A percentile compares a stretch with the other conserved stretches of the same genome.
These are phyloP conservation scores for Monotropa hypopitys DNA, from an alignment of 179 eudicot species.

Conservation along the genomic window DNA sequence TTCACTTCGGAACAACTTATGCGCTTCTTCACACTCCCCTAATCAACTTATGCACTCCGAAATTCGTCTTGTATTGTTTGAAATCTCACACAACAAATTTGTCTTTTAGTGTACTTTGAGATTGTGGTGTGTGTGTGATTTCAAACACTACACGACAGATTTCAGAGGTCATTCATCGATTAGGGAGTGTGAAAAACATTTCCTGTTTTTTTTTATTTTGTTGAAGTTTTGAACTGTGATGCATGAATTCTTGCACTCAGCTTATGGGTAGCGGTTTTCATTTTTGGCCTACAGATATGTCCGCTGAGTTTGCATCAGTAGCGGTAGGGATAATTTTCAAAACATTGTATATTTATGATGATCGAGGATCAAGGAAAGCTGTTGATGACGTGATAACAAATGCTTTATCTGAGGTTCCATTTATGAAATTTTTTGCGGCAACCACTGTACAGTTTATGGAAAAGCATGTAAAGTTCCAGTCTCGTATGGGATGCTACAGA, in stretches of 20 bases:
- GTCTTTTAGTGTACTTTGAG: background rate
- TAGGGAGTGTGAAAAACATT: background rate
- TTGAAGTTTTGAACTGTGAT: background rate
- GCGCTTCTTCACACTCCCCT: background rate
- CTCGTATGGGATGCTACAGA: slow-evolving; percentile 62
- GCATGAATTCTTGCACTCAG: background rate
- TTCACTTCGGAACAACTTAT: too few species aligned
- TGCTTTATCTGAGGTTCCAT: slow-evolving; percentile 41
- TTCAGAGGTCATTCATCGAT: background rate
- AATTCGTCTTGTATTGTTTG: background rate
- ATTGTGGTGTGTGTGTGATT: background rate
- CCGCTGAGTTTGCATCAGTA: slow-evolving; percentile 47
- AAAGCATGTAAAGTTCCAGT: slow-evolving; percentile 56
- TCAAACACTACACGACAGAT: background rate
- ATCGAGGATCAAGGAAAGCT: slow-evolving; percentile 69
- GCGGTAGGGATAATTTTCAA: slow-evolving; percentile 68
- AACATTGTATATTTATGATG: slow-evolving; percentile 72
- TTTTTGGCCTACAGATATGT: slow-evolving; percentile 41
- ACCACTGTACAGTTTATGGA: slow-evolving; percentile 78
- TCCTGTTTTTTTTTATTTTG: background rate
- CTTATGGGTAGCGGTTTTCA: background rate
- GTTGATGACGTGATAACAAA: slow-evolving; percentile 69
- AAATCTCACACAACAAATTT: background rate
- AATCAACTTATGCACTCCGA: background rate
- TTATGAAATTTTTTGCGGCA: slow-evolving; percentile 90